Evolutionary conservation across 805 yeast genomes (phyloP).

Genomic region (Clavispora carvajalis): DNA sequence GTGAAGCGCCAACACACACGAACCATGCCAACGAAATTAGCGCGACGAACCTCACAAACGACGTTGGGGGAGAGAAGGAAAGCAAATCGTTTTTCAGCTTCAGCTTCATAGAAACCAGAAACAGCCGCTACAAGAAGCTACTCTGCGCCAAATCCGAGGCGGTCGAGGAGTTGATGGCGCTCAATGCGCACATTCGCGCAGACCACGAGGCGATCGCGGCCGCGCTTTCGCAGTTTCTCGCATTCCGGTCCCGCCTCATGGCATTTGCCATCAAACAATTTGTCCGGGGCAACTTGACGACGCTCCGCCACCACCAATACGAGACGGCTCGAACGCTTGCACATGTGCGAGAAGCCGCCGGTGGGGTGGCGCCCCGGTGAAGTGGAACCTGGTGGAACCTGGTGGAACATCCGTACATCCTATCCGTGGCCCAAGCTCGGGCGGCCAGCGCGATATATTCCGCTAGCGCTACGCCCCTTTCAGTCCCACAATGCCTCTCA

Average conservation of each 20-base stretch:
- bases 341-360: background rate
- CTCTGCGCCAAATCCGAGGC: constrained; percentile 37
- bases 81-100: constrained; percentile 26
- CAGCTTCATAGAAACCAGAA: constrained; percentile 48
- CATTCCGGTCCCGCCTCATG: constrained; percentile 42
- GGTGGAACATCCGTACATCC: constrained; percentile 18
- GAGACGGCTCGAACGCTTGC: constrained; percentile 2
- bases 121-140: constrained; percentile 42
- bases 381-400: constrained; percentile 4
- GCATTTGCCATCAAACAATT: constrained; percentile 32
- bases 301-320: constrained; percentile 10
- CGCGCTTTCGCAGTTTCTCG: constrained; percentile 55
- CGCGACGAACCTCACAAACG: background rate
- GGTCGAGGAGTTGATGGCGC: constrained; percentile 34
- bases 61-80: constrained; percentile 1
- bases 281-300: constrained; percentile 7
- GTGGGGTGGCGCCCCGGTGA: too few relatives aligned
- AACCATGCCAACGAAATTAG: constrained; percentile 4
- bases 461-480: background rate
- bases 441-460: background rate
- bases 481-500: constrained; percentile 30
- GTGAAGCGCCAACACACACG: too few relatives aligned
- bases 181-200: constrained; percentile 43
- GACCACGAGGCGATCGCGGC: constrained; percentile 62
- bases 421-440: background rate